Percentiles rank a stretch among this genome's conserved stretches.
phyloP scores from a whole-genome alignment of 441 rosid genomes.

The Euphorbia celastroides region DNA sequence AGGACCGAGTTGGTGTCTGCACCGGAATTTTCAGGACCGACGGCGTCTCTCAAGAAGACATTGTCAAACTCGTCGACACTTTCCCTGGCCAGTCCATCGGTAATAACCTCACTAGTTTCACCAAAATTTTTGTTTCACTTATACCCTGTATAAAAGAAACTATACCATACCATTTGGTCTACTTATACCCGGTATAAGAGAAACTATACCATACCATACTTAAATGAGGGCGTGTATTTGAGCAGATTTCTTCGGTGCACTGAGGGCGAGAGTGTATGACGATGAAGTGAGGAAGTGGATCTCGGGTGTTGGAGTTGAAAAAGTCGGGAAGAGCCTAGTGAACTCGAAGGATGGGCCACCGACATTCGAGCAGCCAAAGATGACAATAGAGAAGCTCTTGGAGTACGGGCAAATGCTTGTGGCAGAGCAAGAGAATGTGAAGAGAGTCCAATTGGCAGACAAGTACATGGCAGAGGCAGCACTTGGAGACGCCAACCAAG shows the following conservation, averaged over 20 bases:
- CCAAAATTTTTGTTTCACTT: too few relatives aligned
- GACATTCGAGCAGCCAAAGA: constrained; percentile 67
- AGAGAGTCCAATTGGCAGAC: constrained; percentile 95
- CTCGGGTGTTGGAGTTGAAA: constrained; percentile 45
- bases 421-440: constrained; percentile 87
- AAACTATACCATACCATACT: too few relatives aligned
- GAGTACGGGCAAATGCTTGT: constrained; percentile 94
- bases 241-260: constrained; percentile 96
- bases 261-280: constrained; percentile 97
- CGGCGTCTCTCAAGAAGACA: constrained; percentile 39
- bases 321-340: constrained; percentile 71
- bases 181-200: too few relatives aligned
- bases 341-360: constrained; percentile 87
- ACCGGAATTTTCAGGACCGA: constrained; percentile 73
- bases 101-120: too few relatives aligned
- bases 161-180: too few relatives aligned
- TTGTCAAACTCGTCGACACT: constrained; percentile 71
- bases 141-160: too few relatives aligned
- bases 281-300: constrained; percentile 94
- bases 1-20: constrained; percentile 93
- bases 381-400: constrained; percentile 68
- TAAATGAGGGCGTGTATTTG: neutral
- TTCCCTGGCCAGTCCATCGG: constrained; percentile 99
- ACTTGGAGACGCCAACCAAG: constrained; percentile 65
- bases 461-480: constrained; percentile 81